A percentile compares a stretch with the other conserved stretches of the same genome.
phyloP scores from a whole-genome alignment of 257 asterid genomes.

The Euphrasia confusa region DNA sequence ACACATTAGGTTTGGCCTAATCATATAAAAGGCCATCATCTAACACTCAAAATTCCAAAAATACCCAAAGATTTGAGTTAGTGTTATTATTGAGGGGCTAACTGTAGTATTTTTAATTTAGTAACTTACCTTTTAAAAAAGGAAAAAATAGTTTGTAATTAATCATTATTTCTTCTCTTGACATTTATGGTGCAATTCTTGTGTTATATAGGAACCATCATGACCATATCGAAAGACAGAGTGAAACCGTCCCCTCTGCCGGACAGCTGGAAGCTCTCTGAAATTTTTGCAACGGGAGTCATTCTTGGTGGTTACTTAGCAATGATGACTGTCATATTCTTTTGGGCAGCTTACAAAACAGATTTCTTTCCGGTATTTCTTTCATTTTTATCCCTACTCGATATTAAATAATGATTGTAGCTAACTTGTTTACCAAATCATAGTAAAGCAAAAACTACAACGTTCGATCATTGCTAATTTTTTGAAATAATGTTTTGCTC shows the following conservation, averaged over 20 bases:
- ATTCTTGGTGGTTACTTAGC: constrained; percentile 92
- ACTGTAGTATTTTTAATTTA: too few relatives aligned
- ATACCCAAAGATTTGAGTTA: background rate
- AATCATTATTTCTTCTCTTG: constrained; percentile 1
- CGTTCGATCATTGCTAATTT: constrained; percentile 6
- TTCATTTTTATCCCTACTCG: background rate
- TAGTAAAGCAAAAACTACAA: background rate
- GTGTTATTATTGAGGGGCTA: too few relatives aligned
- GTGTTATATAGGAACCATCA: constrained; percentile 69
- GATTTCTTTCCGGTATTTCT: constrained; percentile 69
- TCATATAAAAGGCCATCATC: too few relatives aligned
- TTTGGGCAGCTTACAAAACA: constrained; percentile 91
- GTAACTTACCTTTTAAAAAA: too few relatives aligned
- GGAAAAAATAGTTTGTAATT: too few relatives aligned
- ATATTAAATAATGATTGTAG: background rate
- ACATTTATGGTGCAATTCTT: constrained; percentile 15
- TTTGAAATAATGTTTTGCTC: constrained; percentile 4
- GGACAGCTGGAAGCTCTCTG: constrained; percentile 96
- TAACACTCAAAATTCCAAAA: too few relatives aligned
- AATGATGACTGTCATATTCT: constrained; percentile 95
- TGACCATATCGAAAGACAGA: constrained; percentile 96
- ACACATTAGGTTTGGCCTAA: background rate
- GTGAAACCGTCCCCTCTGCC: constrained; percentile 98
- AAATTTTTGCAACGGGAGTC: constrained; percentile 86
- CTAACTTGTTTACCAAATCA: background rate